A percentile compares a stretch with the other conserved stretches of the same genome.
Evolutionary conservation across 305 asterid species (phyloP).

Genomic region (Solanum hybrid): DNA sequence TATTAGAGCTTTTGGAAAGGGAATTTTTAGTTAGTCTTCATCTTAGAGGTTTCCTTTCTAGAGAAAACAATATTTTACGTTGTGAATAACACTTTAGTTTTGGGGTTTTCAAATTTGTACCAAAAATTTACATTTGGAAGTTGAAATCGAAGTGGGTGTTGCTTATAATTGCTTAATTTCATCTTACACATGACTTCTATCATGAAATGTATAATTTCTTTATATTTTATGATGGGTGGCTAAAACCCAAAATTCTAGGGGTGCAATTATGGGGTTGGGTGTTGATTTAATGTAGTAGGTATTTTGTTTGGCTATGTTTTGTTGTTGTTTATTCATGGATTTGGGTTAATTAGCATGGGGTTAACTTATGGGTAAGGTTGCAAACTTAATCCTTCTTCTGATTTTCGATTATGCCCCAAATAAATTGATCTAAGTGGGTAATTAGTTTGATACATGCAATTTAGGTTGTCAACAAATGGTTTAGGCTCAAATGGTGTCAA

Average conservation of each 20-base stretch:
- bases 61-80: background rate
- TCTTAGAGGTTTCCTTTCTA: background rate
- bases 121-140: background rate
- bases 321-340: background rate
- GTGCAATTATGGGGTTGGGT: background rate
- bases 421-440: background rate
- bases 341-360: background rate
- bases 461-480: background rate
- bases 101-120: background rate
- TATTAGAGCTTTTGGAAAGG: background rate
- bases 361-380: background rate
- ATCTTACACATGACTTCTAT: background rate
- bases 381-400: background rate
- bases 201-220: background rate
- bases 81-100: background rate
- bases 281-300: no score
- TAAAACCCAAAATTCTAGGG: background rate
- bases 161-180: background rate
- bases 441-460: background rate
- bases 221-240: background rate
- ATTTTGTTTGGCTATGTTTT: background rate
- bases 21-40: background rate
- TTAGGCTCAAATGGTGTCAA: background rate
- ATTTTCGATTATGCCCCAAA: background rate
- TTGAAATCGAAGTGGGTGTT: background rate